phyloP scores from a whole-genome alignment of 2,329 filamentous ascomycete genomes.

The Myriosclerotinia scirpicola region DNA sequence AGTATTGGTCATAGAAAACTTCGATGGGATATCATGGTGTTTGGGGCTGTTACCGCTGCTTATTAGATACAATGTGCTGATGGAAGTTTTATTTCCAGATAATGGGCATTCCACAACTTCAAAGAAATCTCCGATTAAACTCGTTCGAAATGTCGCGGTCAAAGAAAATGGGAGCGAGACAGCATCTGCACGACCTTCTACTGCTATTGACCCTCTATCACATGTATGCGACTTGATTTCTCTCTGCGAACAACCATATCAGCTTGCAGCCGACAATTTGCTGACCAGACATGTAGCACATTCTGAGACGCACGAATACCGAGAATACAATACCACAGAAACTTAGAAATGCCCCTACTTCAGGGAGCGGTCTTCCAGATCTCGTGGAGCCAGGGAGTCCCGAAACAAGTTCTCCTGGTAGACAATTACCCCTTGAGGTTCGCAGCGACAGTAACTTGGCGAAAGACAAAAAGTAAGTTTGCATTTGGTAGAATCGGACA shows the following conservation, averaged over 20 bases:
- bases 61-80: constrained; percentile 20
- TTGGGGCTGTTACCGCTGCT: neutral
- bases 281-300: constrained; percentile 46
- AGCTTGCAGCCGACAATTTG: constrained; percentile 17
- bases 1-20: neutral
- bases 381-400: constrained; percentile 31
- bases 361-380: constrained; percentile 49
- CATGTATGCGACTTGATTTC: constrained; percentile 52
- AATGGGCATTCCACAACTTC: constrained; percentile 32
- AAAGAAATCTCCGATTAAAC: constrained; percentile 36
- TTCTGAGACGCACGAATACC: constrained; percentile 66
- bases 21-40: neutral
- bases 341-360: constrained; percentile 51
- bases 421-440: constrained; percentile 43
- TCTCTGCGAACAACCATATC: constrained; percentile 4
- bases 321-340: constrained; percentile 54
- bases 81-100: constrained; percentile 25
- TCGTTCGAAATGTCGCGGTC: constrained; percentile 34
- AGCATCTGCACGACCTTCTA: constrained; percentile 33
- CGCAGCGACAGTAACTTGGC: constrained; percentile 37
- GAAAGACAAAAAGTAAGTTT: constrained; percentile 66
- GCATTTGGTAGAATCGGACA: constrained; percentile 22
- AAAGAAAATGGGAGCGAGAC: constrained; percentile 30
- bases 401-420: constrained; percentile 33
- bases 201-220: constrained; percentile 65